Percentiles rank a stretch among this genome's conserved stretches.
These are phyloP conservation scores for Ophiosphaerella herpotricha DNA, from an alignment of 2,329 filamentous ascomycete species.

Conservation along the genomic window DNA sequence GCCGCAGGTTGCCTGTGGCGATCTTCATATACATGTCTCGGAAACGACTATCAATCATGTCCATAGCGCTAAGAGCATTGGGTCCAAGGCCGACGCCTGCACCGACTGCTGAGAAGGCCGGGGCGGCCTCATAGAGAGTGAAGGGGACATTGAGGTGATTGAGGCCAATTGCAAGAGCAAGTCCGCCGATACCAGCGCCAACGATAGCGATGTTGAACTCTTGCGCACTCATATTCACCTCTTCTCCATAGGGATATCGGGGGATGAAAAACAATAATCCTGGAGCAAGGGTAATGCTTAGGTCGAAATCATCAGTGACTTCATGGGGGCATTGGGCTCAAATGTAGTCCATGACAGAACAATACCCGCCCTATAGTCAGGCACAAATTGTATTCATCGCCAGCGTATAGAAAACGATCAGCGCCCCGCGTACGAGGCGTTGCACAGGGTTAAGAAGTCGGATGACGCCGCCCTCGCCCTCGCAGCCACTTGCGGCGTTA, in stretches of 20 bases:
- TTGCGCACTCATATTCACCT: background rate
- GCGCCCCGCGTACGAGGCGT: background rate
- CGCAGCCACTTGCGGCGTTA: background rate
- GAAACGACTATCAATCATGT: conserved; percentile 48
- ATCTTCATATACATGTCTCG: conserved; percentile 46
- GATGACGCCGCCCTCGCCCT: background rate
- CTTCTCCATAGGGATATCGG: background rate
- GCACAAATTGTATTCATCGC: conserved; percentile 1
- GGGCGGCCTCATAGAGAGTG: conserved; percentile 34
- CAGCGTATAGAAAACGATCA: background rate
- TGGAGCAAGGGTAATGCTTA: background rate
- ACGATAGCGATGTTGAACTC: conserved; percentile 19
- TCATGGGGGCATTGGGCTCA: background rate
- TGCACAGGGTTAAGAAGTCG: background rate
- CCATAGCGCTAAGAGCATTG: conserved; percentile 50
- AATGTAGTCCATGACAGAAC: too few relatives aligned
- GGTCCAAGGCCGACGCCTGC: conserved; percentile 45
- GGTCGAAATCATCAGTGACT: background rate
- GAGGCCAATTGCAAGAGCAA: conserved; percentile 33
- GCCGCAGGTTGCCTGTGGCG: conserved; percentile 46
- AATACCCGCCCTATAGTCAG: background rate
- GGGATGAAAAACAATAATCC: background rate
- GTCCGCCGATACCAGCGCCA: conserved; percentile 35
- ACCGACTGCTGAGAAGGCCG: conserved; percentile 28
- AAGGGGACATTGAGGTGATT: conserved; percentile 25